These are phyloP conservation scores for Populus hybrid DNA, from an alignment of 441 rosid genomes.

Conservation along the genomic window DNA sequence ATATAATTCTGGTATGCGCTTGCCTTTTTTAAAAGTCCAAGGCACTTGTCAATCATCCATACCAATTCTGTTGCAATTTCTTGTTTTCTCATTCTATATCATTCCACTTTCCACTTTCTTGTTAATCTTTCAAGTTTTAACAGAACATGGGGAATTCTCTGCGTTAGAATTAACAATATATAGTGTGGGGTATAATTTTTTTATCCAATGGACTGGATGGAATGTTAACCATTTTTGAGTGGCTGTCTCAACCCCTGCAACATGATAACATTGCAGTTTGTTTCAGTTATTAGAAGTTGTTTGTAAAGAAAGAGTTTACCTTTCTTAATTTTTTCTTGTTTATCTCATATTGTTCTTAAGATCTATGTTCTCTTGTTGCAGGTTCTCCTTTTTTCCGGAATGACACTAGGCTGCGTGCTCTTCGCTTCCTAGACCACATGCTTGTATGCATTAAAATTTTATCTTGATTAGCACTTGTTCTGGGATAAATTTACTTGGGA, in stretches of 20 bases:
- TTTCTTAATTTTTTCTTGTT: background rate
- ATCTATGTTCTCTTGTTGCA: slow-evolving; percentile 38
- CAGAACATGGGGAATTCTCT: background rate
- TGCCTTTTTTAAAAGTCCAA: too few species aligned
- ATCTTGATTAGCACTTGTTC: slow-evolving; percentile 11
- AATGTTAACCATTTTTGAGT: background rate
- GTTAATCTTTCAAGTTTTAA: too few species aligned
- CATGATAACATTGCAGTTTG: background rate
- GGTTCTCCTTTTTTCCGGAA: slow-evolving; percentile 87
- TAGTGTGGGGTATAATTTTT: background rate
- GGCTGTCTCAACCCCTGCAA: background rate
- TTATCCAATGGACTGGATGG: background rate
- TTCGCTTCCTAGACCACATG: slow-evolving; percentile 97
- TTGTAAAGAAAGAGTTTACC: background rate
- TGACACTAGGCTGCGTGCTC: slow-evolving; percentile 97
- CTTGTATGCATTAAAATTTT: slow-evolving; percentile 62
- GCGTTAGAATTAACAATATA: background rate
- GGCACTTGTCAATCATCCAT: too few species aligned
- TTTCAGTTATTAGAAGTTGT: background rate
- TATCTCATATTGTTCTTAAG: slow-evolving; percentile 13
- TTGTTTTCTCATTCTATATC: too few species aligned
- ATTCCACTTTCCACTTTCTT: too few species aligned
- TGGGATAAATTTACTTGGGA: background rate
- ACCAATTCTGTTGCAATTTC: too few species aligned
- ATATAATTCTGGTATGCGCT: too few species aligned